phyloP scores from a whole-genome alignment of 805 yeast species.

The Kodamaea nitidulidarum region DNA sequence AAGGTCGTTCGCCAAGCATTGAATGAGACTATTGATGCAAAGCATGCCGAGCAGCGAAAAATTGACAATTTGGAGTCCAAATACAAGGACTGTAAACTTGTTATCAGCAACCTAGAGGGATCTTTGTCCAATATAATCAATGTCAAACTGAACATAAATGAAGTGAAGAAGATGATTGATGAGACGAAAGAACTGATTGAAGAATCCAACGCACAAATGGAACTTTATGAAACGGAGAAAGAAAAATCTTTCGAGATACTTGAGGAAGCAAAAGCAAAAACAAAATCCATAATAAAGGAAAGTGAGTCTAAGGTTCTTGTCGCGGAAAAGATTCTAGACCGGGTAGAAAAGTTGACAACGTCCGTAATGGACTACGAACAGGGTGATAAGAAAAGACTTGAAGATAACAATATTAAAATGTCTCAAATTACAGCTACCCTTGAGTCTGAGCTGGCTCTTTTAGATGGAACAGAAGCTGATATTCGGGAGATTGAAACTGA shows the following conservation, averaged over 20 bases:
- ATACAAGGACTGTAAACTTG: slow-evolving; percentile 50
- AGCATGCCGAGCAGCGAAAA: slow-evolving; percentile 44
- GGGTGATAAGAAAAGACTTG: slow-evolving; percentile 18
- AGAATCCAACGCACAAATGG: slow-evolving; percentile 12
- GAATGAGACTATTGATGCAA: slow-evolving; percentile 32
- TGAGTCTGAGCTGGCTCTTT: slow-evolving; percentile 15
- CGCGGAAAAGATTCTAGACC: slow-evolving; percentile 6
- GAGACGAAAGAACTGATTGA: slow-evolving; percentile 6
- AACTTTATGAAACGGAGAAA: slow-evolving; percentile 13
- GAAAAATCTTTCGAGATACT: slow-evolving; percentile 6
- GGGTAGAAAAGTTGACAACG: slow-evolving; percentile 6
- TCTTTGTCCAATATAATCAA: slow-evolving; percentile 45
- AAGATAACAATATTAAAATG: slow-evolving; percentile 18
- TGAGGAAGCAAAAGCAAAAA: slow-evolving; percentile 5
- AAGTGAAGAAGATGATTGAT: slow-evolving; percentile 17
- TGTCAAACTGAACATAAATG: slow-evolving; percentile 35
- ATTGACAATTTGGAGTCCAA: slow-evolving; percentile 43
- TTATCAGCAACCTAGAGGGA: slow-evolving; percentile 50
- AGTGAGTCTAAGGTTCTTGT: not conserved
- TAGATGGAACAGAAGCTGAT: slow-evolving; percentile 13
- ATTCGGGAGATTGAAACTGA: slow-evolving; percentile 21
- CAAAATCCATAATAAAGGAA: not conserved
- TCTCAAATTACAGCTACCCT: slow-evolving; percentile 16
- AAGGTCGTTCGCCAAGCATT: slow-evolving; percentile 36
- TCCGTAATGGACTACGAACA: slow-evolving; percentile 19